Evolutionary conservation across 169 alveolate genomes (phyloP), one percentile per base, ranked within the genome.

Genomic region (Prorocentrum cordatum): DNA sequence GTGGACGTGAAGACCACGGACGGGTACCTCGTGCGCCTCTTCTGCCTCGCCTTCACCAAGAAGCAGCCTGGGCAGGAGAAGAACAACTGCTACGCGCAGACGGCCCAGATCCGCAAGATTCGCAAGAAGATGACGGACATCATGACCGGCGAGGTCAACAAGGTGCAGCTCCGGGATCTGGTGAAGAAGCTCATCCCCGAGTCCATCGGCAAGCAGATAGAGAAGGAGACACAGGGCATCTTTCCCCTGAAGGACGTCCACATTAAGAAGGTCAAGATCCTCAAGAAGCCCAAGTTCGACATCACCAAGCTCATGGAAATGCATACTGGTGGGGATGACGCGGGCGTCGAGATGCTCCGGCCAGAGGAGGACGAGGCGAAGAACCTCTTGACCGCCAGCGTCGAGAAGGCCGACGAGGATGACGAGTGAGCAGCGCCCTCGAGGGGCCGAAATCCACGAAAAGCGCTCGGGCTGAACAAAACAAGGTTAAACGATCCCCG

Each of bases 221-320:
- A 80, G 89, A 80, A 80, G 79, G 79, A 80, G 72, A 33, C 61
- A 47, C 54, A 47, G 70, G 68, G 93, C 71, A 96, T 97, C 92
- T 97, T 93, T 95, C 99, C 99, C 4, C 95, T 97, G 80, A 97
- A 97, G 92, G 95, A 96, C 95, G 97, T 96, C 77, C 94, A 93
- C 86, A 94, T 97, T 92, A 94, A 97, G 84, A 97, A 97, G 94
- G 97, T 96, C 86, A 97, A 97, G 96, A 96, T 96, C 62, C 93
- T 97, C 89, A 97, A 97, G 94, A 96, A 97, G 95, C 99, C 99
- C 31, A 96, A 96, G 94, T 95, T 97, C 93, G 99, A 96, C 93
- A 94, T 93, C 77, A 90, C 96, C 77, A 94, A 95, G 94, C 93
- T 95, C 83, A 94, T 95, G 97, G 98, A 96, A 61, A 94, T 95